Evolutionary conservation across 257 asterid genomes (phyloP).

Genomic region (Hygrophila difformis): DNA sequence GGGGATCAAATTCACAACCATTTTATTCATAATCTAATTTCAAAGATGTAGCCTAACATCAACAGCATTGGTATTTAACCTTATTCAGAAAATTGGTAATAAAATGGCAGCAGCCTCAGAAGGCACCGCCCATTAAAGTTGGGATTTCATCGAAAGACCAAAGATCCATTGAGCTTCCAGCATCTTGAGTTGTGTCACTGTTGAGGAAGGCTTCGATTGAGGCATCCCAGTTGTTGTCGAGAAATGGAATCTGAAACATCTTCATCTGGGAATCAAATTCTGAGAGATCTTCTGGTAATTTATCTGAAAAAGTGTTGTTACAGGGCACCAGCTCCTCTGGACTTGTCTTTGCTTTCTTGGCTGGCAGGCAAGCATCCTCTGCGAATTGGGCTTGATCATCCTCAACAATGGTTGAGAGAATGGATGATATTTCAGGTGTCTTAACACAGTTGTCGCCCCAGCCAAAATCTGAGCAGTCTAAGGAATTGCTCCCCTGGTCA

Average conservation of each 20-base stretch:
- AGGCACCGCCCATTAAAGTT: conserved; percentile 37
- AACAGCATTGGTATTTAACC: no score
- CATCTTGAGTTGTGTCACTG: conserved; percentile 41
- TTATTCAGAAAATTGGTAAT: no score
- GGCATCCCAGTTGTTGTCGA: conserved; percentile 71
- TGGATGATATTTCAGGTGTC: conserved; percentile 73
- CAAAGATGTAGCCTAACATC: no score
- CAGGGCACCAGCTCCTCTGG: conserved; percentile 16
- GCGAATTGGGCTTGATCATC: conserved; percentile 27
- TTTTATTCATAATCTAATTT: no score
- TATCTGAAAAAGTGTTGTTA: conserved; percentile 12
- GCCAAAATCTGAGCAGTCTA: conserved; percentile 66
- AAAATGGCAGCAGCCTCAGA: no score
- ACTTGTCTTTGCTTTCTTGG: conserved; percentile 39
- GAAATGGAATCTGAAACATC: conserved; percentile 55
- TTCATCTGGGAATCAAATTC: conserved; percentile 69
- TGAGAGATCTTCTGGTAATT: conserved; percentile 38
- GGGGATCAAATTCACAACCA: no score
- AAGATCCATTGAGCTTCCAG: conserved; percentile 46
- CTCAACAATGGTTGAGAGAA: conserved; percentile 45
- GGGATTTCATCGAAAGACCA: conserved; percentile 68
- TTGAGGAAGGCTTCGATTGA: conserved; percentile 59
- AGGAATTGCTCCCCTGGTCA: conserved; percentile 72
- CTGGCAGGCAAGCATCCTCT: conserved; percentile 32
- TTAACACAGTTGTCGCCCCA: conserved; percentile 59